Evolutionary conservation across 23 red algal genomes (phyloP), one percentile per base, ranked within the genome.

Genomic region (Gracilaria gracilis): DNA sequence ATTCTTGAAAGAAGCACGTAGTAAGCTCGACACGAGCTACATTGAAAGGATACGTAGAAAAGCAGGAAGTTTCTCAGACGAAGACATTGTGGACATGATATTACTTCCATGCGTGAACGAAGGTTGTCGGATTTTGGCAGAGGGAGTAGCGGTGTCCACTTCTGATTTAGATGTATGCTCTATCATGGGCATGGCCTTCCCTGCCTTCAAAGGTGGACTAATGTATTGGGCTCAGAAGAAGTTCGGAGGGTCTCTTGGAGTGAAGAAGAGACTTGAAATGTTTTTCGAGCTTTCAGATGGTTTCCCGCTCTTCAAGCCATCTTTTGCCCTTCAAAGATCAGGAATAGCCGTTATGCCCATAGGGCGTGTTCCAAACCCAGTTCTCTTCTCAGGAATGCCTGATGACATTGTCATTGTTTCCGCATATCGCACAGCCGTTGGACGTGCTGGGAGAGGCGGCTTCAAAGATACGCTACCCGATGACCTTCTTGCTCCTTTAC

Each of bases 31-130:
- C 16, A 81, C 38, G 75, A 34, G 49, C 13, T 46, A 75, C 24
- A 64, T 21, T 42, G 29, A 75, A 44, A 34, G 16, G 24, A 78
- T 88, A 20, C 50, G 42, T 34, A 46, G 17, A 81, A 31, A 24
- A 62, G 73, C 55, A 51, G 69, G 27, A n/a, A 62, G 33, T 25
- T 21, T 96, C 37, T 82, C 95, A 74, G 88, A 91, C 23, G 65
- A 58, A 42, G 89, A 96, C 28, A 85, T 99, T 24, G 95, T 96
- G 44, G 76, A 95, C 36, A 87, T 99, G 97, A 88, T 96, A 50
- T 42, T 96, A 28, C 78, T 99, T n/a, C 92, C 97, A 40, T 95
- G 94, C 37, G 94, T 96, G 32, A 99, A 99, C 77, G 97, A 99
- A 47, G 94, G 91, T 40, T 95, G 87, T 61, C 90, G 97, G 32